These are phyloP conservation scores for Metarhizium robertsii DNA, from an alignment of 2,329 filamentous ascomycete genomes.

Conservation along the genomic window DNA sequence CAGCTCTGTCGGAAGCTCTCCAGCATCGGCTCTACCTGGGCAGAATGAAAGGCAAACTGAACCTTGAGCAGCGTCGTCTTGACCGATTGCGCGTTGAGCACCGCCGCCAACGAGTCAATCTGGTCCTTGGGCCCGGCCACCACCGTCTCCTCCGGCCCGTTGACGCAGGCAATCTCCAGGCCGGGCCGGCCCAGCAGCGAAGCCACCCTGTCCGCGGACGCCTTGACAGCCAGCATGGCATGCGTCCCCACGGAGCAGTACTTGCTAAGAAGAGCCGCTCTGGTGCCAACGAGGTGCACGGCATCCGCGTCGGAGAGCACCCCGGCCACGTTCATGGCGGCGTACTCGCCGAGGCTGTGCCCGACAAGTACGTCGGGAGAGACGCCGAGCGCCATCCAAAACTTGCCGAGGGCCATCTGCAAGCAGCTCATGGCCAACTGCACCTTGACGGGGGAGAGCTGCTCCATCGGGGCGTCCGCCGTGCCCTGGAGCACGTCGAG, in stretches of 20 bases:
- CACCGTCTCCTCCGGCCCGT: background rate
- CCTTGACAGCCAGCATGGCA: too few species aligned
- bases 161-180: slow-evolving; percentile 8
- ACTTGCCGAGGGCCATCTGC: slow-evolving; percentile 46
- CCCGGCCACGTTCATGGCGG: slow-evolving; percentile 55
- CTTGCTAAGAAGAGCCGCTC: slow-evolving; percentile 55
- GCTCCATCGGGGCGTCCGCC: too few species aligned
- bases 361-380: slow-evolving; percentile 47
- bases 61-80: background rate
- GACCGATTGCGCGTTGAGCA: background rate
- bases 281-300: slow-evolving; percentile 60
- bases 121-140: background rate
- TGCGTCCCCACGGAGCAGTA: slow-evolving; percentile 41
- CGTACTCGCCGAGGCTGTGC: slow-evolving; percentile 35
- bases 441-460: background rate
- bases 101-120: background rate
- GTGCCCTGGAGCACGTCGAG: slow-evolving; percentile 27
- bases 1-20: background rate
- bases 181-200: too few species aligned
- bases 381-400: slow-evolving; percentile 45
- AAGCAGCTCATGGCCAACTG: slow-evolving; percentile 46
- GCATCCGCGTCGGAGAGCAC: slow-evolving; percentile 63
- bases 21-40: background rate
- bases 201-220: too few species aligned
- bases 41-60: background rate